Percentiles rank a stretch among this genome's conserved stretches.
Evolutionary conservation across 371 early-diverging fungal species (phyloP).

Genomic region (Mortierella sp.): DNA sequence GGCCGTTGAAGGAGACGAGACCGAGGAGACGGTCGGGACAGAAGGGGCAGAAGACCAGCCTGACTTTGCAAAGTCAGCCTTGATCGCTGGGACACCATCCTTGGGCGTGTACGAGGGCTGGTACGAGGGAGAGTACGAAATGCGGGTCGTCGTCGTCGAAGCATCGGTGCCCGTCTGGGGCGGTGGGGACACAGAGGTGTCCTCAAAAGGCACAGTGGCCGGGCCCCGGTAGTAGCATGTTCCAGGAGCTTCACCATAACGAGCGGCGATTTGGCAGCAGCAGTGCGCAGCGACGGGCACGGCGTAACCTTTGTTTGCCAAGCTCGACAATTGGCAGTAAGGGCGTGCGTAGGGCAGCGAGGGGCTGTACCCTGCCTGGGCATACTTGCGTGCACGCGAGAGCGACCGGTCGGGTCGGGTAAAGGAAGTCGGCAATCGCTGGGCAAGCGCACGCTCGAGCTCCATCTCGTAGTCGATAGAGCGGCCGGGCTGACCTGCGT

Average conservation of each 20-base stretch:
- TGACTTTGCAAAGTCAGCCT: no score
- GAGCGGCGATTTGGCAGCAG: slow-evolving; percentile 14
- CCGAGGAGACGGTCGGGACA: neutral
- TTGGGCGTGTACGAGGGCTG: neutral
- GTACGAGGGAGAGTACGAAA: slow-evolving; percentile 14
- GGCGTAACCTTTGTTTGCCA: neutral
- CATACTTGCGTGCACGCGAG: slow-evolving; percentile 12
- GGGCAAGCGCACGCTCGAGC: slow-evolving; percentile 17
- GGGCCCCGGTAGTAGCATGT: slow-evolving; percentile 7
- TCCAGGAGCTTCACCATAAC: slow-evolving; percentile 6
- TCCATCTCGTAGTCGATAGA: slow-evolving; percentile 11
- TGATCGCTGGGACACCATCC: neutral
- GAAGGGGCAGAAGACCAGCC: neutral
- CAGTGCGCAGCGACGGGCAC: neutral
- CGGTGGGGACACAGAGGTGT: slow-evolving; percentile 6
- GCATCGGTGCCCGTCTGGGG: slow-evolving; percentile 1
- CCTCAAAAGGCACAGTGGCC: neutral
- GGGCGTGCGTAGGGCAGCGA: slow-evolving; percentile 7
- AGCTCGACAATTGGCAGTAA: neutral
- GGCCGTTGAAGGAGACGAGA: neutral
- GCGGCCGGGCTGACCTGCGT: neutral
- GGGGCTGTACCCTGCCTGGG: slow-evolving; percentile 7
- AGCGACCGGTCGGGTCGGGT: slow-evolving; percentile 6
- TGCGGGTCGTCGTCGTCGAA: slow-evolving; percentile 1
- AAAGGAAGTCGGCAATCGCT: slow-evolving; percentile 13